phyloP scores from a whole-genome alignment of 2,329 filamentous ascomycete species.

The Cadophora sp. region DNA sequence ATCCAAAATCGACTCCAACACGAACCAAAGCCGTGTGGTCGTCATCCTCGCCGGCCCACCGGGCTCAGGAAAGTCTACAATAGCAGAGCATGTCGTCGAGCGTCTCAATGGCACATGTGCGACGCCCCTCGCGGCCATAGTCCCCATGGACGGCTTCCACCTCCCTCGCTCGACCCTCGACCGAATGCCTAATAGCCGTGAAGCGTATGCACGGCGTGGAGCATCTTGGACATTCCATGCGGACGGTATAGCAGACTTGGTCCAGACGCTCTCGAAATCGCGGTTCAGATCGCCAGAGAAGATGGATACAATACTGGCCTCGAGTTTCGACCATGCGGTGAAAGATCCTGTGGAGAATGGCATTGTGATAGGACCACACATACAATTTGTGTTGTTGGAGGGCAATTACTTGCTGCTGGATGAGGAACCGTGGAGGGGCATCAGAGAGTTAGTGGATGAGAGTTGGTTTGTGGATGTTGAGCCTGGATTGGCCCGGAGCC shows the following conservation, averaged over 20 bases:
- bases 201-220: conserved; percentile 80
- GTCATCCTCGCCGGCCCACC: conserved; percentile 45
- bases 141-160: conserved; percentile 97
- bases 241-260: conserved; percentile 69
- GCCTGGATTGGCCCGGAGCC: conserved; percentile 69
- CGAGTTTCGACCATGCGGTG: conserved; percentile 78
- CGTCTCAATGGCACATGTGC: conserved; percentile 66
- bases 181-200: conserved; percentile 76
- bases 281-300: conserved; percentile 18
- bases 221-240: conserved; percentile 95
- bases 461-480: conserved; percentile 81
- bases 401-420: conserved; percentile 77
- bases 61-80: conserved; percentile 72
- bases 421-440: conserved; percentile 68
- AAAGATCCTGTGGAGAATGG: conserved; percentile 77
- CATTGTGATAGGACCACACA: conserved; percentile 64
- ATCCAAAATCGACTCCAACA: conserved; percentile 19
- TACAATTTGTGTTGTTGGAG: conserved; percentile 75
- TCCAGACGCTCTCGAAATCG: conserved; percentile 49
- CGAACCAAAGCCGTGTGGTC: conserved; percentile 35
- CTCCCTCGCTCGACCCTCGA: conserved; percentile 81
- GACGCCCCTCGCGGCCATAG: conserved; percentile 67
- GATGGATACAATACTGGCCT: conserved; percentile 59
- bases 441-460: conserved; percentile 72
- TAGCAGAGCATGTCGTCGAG: conserved; percentile 70